Percentiles rank a stretch among this genome's conserved stretches.
Conservation (phyloP, 1,284 basidiomycete genomes). For the Irpex rosettiformis region DNA sequence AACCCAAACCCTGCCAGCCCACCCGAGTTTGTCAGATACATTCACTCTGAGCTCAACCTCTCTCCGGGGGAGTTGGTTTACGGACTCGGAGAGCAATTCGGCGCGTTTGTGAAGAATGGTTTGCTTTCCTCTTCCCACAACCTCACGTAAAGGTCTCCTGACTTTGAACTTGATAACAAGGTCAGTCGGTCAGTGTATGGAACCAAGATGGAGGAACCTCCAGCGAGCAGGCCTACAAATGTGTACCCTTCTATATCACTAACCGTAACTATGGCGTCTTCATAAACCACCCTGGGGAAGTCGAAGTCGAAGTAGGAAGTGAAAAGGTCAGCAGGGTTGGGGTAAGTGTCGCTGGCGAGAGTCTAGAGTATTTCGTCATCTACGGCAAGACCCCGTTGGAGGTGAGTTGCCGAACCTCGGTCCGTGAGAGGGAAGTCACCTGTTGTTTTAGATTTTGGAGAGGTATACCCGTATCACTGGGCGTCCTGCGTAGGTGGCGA, state of each 20-base stretch:
- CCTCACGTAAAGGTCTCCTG: not conserved
- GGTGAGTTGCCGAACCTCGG: conserved; percentile 31
- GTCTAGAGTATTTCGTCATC: conserved; percentile 68
- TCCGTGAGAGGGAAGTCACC: not conserved
- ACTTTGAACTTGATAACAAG: conserved; percentile 25
- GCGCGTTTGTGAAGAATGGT: conserved; percentile 75
- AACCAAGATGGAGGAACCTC: conserved; percentile 72
- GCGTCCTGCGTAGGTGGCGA: conserved; percentile 49
- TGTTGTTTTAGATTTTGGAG: conserved; percentile 46
- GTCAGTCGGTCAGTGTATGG: conserved; percentile 64
- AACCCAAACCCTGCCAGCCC: conserved; percentile 47
- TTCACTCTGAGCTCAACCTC: conserved; percentile 65
- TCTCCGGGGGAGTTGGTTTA: conserved; percentile 72
- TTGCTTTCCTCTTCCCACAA: not conserved
- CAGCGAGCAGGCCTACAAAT: conserved; percentile 74
- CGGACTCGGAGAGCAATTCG: conserved; percentile 72
- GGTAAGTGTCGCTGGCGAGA: conserved; percentile 60
- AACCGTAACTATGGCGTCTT: conserved; percentile 72
- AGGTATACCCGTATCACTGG: conserved; percentile 64
- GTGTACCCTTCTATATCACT: conserved; percentile 69
- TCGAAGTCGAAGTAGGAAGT: conserved; percentile 70
- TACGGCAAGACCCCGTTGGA: conserved; percentile 61
- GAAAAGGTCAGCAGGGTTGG: conserved; percentile 75
- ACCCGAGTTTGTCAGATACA: conserved; percentile 51
- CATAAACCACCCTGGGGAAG: conserved; percentile 75